These are phyloP conservation scores for Fusarium euwallaceae DNA, from an alignment of 2,329 filamentous ascomycete genomes.

Conservation along the genomic window DNA sequence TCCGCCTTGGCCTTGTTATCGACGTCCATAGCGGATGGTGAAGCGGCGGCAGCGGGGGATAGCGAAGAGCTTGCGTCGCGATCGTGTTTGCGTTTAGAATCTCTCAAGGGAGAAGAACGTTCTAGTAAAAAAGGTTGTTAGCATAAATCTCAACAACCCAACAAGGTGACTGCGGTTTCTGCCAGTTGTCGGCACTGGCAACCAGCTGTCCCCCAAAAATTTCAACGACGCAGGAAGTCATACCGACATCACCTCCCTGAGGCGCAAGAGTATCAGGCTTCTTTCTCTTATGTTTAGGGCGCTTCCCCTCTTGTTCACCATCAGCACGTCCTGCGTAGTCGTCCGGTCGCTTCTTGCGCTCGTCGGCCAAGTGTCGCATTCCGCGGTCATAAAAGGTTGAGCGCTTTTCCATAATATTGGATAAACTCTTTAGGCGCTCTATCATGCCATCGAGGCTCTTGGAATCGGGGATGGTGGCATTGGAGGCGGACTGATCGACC, in stretches of 20 bases:
- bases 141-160: conserved; percentile 1
- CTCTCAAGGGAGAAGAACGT: conserved; percentile 66
- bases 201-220: not conserved
- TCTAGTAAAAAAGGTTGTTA: conserved; percentile 53
- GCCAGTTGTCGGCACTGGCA: conserved; percentile 21
- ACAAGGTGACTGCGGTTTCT: not conserved
- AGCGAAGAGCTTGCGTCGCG: conserved; percentile 70
- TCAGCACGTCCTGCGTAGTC: conserved; percentile 63
- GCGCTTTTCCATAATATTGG: conserved; percentile 76
- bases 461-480: conserved; percentile 72
- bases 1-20: conserved; percentile 63
- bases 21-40: conserved; percentile 69
- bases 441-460: conserved; percentile 74
- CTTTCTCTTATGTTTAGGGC: conserved; percentile 81
- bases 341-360: conserved; percentile 72
- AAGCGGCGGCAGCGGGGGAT: conserved; percentile 66
- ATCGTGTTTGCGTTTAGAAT: conserved; percentile 66
- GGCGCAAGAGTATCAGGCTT: conserved; percentile 74
- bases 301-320: conserved; percentile 66
- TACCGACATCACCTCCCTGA: conserved; percentile 58
- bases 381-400: conserved; percentile 78
- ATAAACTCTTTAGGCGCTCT: conserved; percentile 72
- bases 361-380: conserved; percentile 77
- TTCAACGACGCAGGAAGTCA: conserved; percentile 15
- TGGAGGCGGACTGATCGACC: conserved; percentile 71